Conservation (phyloP, 192 early-diverging fungal genomes). For the Linnemannia exigua region DNA sequence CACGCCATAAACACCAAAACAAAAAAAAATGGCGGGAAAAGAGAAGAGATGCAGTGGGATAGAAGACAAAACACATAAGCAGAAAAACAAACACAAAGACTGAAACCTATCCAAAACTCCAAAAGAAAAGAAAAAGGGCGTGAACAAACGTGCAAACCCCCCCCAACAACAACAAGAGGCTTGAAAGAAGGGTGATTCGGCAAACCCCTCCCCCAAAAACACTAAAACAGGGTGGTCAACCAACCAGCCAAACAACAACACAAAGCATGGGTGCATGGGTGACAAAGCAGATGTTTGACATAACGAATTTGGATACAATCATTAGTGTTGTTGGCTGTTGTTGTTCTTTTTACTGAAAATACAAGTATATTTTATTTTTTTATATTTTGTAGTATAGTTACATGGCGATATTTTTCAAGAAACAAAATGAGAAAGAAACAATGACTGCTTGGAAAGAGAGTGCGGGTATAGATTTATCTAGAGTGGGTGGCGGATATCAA, state of each 20-base stretch:
- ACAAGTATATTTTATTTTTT: not conserved
- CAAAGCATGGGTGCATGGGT: not conserved
- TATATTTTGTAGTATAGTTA: not conserved
- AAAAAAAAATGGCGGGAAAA: not conserved
- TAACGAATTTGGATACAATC: not conserved
- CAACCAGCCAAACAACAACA: not conserved
- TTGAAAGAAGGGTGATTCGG: too few species aligned
- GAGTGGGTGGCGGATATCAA: slow-evolving; percentile 16
- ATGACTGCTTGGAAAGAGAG: too few species aligned
- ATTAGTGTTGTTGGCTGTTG: not conserved
- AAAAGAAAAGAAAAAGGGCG: too few species aligned
- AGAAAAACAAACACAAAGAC: too few species aligned
- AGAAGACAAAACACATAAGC: too few species aligned
- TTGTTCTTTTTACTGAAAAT: not conserved
- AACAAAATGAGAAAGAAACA: not conserved
- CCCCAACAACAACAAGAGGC: too few species aligned
- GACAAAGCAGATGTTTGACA: not conserved
- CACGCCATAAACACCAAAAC: too few species aligned
- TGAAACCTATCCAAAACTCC: too few species aligned
- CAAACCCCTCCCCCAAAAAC: not conserved
- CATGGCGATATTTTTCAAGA: not conserved
- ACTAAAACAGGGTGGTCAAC: too few species aligned
- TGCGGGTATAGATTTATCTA: not conserved
- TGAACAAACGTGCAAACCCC: too few species aligned
- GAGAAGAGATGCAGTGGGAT: not conserved